phyloP scores from a whole-genome alignment of 306 rosid species.

The Calophaca sinica region DNA sequence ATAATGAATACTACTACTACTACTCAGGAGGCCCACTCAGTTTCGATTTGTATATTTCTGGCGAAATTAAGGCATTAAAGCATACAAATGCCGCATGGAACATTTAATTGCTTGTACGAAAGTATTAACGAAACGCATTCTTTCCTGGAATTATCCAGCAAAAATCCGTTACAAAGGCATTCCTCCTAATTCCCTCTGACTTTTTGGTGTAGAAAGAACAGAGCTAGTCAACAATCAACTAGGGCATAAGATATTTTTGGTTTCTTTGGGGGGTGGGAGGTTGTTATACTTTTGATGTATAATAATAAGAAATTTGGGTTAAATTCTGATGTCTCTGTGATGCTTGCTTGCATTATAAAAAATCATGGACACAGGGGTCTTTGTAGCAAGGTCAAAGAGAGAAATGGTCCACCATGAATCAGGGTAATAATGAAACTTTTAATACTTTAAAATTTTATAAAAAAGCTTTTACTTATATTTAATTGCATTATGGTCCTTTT shows the following conservation, averaged over 20 bases:
- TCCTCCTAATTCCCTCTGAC: background rate
- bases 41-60: background rate
- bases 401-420: too few relatives aligned
- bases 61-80: background rate
- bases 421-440: too few relatives aligned
- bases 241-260: background rate
- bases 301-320: too few relatives aligned
- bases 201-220: background rate
- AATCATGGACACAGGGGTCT: background rate
- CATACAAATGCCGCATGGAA: background rate
- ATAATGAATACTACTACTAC: background rate
- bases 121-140: background rate
- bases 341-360: background rate
- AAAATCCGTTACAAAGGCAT: constrained; percentile 50
- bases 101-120: constrained; percentile 19
- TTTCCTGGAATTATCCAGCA: constrained; percentile 1
- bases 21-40: background rate
- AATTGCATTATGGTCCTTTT: too few relatives aligned
- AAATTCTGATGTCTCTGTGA: background rate
- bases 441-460: too few relatives aligned
- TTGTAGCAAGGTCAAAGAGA: too few relatives aligned
- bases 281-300: too few relatives aligned
- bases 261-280: background rate
- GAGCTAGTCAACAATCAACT: background rate
- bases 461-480: too few relatives aligned